A percentile compares a stretch with the other conserved stretches of the same genome.
These are phyloP conservation scores for Xylariaceae sp. DNA, from an alignment of 2,329 filamentous ascomycete genomes.

Conservation along the genomic window DNA sequence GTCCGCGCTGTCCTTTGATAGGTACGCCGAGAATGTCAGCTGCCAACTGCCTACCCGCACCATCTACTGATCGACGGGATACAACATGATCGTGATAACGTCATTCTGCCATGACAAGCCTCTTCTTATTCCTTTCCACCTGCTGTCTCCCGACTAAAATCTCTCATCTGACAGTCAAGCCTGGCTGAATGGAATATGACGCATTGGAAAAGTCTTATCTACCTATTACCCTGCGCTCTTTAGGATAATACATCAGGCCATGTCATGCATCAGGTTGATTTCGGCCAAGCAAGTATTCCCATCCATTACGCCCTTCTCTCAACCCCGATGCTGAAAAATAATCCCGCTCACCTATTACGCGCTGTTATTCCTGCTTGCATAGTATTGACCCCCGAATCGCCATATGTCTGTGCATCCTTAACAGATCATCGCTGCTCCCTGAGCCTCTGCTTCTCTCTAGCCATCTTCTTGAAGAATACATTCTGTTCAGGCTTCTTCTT, in stretches of 20 bases:
- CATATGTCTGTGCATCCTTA: neutral
- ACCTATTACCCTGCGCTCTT: too few species aligned
- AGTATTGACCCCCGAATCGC: too few species aligned
- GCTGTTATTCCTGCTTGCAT: too few species aligned
- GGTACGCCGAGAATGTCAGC: too few species aligned
- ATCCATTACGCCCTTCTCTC: too few species aligned
- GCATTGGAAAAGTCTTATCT: neutral
- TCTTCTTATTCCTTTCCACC: neutral
- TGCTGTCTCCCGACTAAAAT: neutral
- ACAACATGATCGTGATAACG: neutral
- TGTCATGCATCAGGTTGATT: too few species aligned
- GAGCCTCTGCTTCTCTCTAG: constrained; percentile 55
- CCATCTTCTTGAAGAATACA: constrained; percentile 61
- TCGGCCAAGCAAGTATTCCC: too few species aligned
- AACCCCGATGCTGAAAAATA: too few species aligned
- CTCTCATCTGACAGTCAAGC: neutral
- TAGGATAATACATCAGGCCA: too few species aligned
- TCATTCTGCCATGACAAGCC: neutral
- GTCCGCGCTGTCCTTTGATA: too few species aligned
- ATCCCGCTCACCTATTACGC: too few species aligned
- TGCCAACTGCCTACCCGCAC: neutral
- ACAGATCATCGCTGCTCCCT: constrained; percentile 21
- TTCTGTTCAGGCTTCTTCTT: constrained; percentile 56
- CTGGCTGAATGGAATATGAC: neutral
- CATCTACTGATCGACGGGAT: neutral